Evolutionary conservation across 805 yeast genomes (phyloP), one percentile per base, ranked within the genome.

Genomic region (Myxozyma lipomycoides): DNA sequence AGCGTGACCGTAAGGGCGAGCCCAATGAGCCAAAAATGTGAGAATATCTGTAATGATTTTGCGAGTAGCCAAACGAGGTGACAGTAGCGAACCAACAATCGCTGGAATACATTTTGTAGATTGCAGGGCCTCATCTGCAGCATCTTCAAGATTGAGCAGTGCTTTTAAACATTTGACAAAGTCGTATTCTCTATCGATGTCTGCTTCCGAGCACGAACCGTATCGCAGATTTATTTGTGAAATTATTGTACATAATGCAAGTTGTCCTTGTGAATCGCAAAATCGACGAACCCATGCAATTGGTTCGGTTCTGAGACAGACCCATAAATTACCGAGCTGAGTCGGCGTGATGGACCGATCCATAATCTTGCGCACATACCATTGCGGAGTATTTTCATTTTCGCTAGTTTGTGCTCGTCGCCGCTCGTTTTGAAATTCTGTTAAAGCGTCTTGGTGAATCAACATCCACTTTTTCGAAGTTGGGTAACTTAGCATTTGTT

Each of bases 271-370:
- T 40, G 79, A 75, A 45, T 75, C 80, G n/a, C 88, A 73, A 61
- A 93, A 93, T 21, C 73, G 75, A 43, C 78, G 74, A 0, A 87
- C 93, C 97, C 98, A 91, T 34, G 73, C 77, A 21, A 81, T 72
- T 22, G 90, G 89, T 64, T 91, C 98, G 0, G 98, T 88, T 57
- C 98, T 79, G 39, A 91, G 73, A 42, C 95, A 87, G 4, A 93
- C 96, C 85, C 93, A 87, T 46, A 93, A 74, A 59, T 86, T 86
- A 36, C 84, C 86, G 57, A 91, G 72, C 65, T 90, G 87, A 46
- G 78, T 79, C 3, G 80, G 70, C 1, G 85, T 73, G 47, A 90
- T 81, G 28, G 79, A 69, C 61, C 84, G 84, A 34, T 84, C 82
- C 63, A 90, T 75, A 56, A 93, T 74, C 53, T 77, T 77, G 46